Percentiles rank a stretch among this genome's conserved stretches.
phyloP scores from a whole-genome alignment of 495 filamentous ascomycete species.

The Parathielavia appendiculata region DNA sequence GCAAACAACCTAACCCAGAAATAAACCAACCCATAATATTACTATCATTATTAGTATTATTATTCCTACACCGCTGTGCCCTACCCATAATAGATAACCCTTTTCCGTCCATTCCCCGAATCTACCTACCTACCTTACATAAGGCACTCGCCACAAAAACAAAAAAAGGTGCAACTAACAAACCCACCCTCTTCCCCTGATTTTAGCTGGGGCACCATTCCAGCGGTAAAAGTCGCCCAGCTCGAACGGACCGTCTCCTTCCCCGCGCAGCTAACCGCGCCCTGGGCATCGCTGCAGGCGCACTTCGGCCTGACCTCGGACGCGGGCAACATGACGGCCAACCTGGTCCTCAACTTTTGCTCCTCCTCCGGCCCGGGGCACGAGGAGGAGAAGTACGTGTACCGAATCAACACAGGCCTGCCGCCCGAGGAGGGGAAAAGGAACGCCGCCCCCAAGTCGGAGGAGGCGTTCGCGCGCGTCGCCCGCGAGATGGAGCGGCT shows the following conservation, averaged over 20 bases:
- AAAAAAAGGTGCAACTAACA: too few relatives aligned
- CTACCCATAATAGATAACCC: too few relatives aligned
- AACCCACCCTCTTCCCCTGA: background rate
- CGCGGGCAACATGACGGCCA: slow-evolving; percentile 36
- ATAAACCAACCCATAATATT: background rate
- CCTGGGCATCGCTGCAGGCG: slow-evolving; percentile 38
- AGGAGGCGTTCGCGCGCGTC: slow-evolving; percentile 33
- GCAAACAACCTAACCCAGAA: background rate
- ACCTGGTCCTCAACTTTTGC: slow-evolving; percentile 35
- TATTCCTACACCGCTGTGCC: too few relatives aligned
- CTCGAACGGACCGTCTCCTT: slow-evolving; percentile 36
- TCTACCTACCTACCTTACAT: too few relatives aligned
- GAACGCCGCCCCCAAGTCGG: slow-evolving; percentile 29
- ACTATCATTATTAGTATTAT: too few relatives aligned
- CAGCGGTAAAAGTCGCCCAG: slow-evolving; percentile 40
- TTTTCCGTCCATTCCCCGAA: too few relatives aligned
- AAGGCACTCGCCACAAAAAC: too few relatives aligned
- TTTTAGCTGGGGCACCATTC: slow-evolving; percentile 41
- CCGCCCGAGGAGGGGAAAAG: slow-evolving; percentile 16
- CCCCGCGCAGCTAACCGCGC: slow-evolving; percentile 32
- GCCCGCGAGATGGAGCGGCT: slow-evolving; percentile 32
- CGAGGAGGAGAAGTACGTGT: slow-evolving; percentile 13
- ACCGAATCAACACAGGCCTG: slow-evolving; percentile 35
- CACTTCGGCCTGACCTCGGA: slow-evolving; percentile 36
- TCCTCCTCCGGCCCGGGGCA: slow-evolving; percentile 16